Base-by-base conservation (phyloP, 768 basidiomycete genomes). In the Phlegmacium glaucopus region DNA sequence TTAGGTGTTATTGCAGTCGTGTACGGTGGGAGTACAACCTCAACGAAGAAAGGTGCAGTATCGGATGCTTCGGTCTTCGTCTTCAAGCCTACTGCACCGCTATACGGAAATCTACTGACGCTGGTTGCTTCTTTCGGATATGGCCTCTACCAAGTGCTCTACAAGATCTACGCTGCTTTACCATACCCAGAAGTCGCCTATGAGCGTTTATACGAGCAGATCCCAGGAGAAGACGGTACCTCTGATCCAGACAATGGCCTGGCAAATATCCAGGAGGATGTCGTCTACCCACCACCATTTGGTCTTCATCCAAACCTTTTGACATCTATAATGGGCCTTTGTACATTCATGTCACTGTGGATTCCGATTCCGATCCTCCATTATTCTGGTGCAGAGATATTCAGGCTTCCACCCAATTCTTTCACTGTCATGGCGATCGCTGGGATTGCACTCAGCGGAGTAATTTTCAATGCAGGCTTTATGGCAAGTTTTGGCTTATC, bases 251-350 rank as follows among this genome's bases (percentile, higher is more conserved):
- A 13, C 15, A 46, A 44, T 6, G 39, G 36, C 36, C 43, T 44
- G 40, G 48, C 42, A 38, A 50, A 42, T 44, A 50, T 53, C 34
- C 40, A 47, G 6, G 59, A 70, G 9, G 64, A 72, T 28, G 63
- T 68, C 25, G 61, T 75, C 28, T 75, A 79, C 51, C 76, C 80
- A 2, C 83, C 86, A 0, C 90, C 92, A 4, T 89, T 94, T 52
- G 92, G 90, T 16, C 72, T 96, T 13, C 79, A 94, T 66, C 76
- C 94, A 26, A 95, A 94, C 59, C 65, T 91, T 45, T 58, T 95
- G 39, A 93, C 90, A 2, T 81, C 85, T 18, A 67, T 77, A 42
- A 84, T 95, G n/a, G 94, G 94, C 6, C 52, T 91, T 9, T 76
- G 77, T 45, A 97, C 93, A 0, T 58, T 87, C 13, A n/a, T 77